Evolutionary conservation across 495 filamentous ascomycete species (phyloP).

Genomic region (Aspergillus conjunctus): DNA sequence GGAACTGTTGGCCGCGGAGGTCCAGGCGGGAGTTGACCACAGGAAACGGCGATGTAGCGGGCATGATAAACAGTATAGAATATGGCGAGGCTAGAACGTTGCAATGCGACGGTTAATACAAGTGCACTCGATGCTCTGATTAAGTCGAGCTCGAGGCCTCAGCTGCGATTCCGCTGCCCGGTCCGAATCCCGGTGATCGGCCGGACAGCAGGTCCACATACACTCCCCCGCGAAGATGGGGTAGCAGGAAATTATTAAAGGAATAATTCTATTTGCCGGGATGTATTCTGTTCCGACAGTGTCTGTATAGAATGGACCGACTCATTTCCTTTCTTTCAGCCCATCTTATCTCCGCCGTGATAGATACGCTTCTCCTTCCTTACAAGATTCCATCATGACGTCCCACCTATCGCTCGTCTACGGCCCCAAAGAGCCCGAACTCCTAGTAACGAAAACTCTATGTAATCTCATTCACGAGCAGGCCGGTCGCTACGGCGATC

Average conservation of each 20-base stretch:
- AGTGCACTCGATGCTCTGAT: background rate
- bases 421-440: conserved; percentile 19
- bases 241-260: background rate
- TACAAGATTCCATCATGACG: conserved; percentile 2
- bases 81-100: background rate
- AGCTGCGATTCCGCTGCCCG: background rate
- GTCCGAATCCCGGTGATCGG: background rate
- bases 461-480: conserved; percentile 28
- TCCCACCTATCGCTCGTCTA: conserved; percentile 21
- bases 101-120: background rate
- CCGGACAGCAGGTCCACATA: background rate
- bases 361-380: background rate
- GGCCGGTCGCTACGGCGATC: conserved; percentile 12
- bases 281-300: background rate
- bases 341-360: background rate
- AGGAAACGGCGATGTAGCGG: conserved; percentile 23
- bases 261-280: background rate
- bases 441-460: conserved; percentile 23
- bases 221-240: background rate
- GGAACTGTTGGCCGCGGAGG: conserved; percentile 22
- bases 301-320: background rate
- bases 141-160: background rate
- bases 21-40: conserved; percentile 19
- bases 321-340: background rate
- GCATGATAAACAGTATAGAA: conserved; percentile 3